These are phyloP conservation scores for Luzula sylvatica DNA, from an alignment of 176 grass and related monocot species.

Conservation along the genomic window DNA sequence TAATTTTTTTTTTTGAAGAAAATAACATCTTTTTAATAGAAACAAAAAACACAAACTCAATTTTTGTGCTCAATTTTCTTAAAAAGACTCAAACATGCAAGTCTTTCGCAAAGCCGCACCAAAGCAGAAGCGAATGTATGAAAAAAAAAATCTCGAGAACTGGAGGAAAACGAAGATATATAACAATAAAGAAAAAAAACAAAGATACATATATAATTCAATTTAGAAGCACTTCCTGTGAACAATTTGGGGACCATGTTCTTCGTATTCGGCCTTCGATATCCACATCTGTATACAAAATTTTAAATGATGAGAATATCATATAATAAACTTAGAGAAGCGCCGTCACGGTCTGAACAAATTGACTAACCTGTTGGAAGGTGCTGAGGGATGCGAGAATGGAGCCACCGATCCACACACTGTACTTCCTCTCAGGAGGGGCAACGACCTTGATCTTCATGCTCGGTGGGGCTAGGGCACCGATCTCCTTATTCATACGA, in stretches of 20 bases:
- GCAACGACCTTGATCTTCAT: conserved; percentile 73
- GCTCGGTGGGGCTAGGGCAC: conserved; percentile 50
- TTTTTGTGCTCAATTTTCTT: conserved; percentile 6
- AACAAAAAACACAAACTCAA: conserved; percentile 10
- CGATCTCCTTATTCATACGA: conserved; percentile 89
- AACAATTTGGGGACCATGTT: conserved; percentile 53
- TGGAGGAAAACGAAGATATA: background rate
- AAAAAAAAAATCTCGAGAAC: conserved; percentile 7
- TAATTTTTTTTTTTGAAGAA: no score
- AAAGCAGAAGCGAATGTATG: conserved; percentile 18
- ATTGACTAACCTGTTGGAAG: conserved; percentile 39
- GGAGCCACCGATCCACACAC: conserved; percentile 52
- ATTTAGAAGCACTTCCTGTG: conserved; percentile 77
- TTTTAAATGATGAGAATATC: background rate
- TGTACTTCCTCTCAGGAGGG: conserved; percentile 54
- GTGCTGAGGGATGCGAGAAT: conserved; percentile 55
- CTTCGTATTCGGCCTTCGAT: conserved; percentile 63
- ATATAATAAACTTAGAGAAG: background rate
- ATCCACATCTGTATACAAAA: conserved; percentile 53
- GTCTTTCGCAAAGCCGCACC: conserved; percentile 10
- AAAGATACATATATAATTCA: background rate
- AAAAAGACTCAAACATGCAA: conserved; percentile 10
- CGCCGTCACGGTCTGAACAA: background rate
- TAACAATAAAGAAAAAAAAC: background rate
- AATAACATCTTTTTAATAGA: background rate